Base-by-base conservation (phyloP, 345 rosid species). In the Dipteronia sinensis region DNA sequence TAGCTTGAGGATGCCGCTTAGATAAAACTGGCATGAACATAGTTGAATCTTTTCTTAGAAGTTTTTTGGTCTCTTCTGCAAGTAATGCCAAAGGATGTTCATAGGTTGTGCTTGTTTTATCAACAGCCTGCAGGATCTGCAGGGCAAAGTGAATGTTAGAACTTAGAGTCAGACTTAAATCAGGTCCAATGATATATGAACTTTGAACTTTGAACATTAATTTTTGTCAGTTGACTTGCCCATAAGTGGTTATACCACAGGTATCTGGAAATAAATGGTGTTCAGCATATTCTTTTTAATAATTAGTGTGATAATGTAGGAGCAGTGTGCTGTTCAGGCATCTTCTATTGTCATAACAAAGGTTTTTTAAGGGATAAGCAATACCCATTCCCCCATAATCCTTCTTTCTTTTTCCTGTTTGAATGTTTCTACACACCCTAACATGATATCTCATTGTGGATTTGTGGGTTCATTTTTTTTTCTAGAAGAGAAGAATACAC, bases 71-170 rank as follows among this genome's bases (percentile, higher is more conserved):
- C 81, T 96, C 98, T 80, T 91, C 92, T 34, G 98, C 98, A 84
- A 96, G 98, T 85, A 91, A 82, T 38, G 97, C 90, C 82, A 96
- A 80, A 82, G 84, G 91, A 87, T 92, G 97, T 63, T 91, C 98
- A 65, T 71, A 89, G 19, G 27, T 74, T 80, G 87, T 71, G 85
- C 89, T 97, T 80, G 89, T 85, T 83, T 86, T 89, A 67, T 94
- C 98, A 78, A 91, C 87, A 74, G 83, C 83, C 73, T 79, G 90
- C 82, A 90, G 82, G 71, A 81, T 81, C 99, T 96, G 97, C 82
- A 84, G 68, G 51, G 22, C 34, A 63, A 71, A 65, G 70, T 59
- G 22, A 67, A 61, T 27, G 49, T 49, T 34, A 20, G 38, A 34
- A 34, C 7, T 34, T 34, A 34, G 65, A 29, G 55, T 15, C 63